Evolutionary conservation across 1,284 basidiomycete genomes (phyloP), one percentile per base, ranked within the genome.

Genomic region (Cutaneotrichosporon sp.): DNA sequence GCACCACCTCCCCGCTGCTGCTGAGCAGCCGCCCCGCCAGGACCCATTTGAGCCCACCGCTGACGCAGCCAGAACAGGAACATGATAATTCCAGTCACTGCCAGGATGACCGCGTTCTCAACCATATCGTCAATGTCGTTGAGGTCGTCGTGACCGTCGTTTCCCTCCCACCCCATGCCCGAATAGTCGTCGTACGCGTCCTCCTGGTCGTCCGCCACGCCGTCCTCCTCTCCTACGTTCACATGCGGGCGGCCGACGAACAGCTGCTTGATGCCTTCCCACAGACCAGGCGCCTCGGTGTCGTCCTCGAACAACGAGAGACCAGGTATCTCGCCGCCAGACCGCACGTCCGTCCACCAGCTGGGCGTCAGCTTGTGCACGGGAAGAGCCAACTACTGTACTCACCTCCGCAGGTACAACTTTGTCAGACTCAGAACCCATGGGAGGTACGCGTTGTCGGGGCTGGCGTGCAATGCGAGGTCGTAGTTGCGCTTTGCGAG

Each of bases 401-500:
- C 65, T 59, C 52, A 70, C 66, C 63, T 62, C n/a, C 85, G 82
- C 3, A 84, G 66, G 70, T 97, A 90, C 12, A 99, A 77, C 70
- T 88, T 90, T 51, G 83, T 75, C 43, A 98, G 77, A 5, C 88
- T 91, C 19, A 97, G 75, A 25, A 84, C 74, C 25, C 94, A 88
- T 1, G 93, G 91, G 26, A 97, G 76, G 70, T 90, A 92, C 0
- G 92, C 91, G 43, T 78, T 73, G 39, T 78, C 73, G 1, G 42
- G 25, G 65, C 93, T 93, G 4, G 87, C 89, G 61, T 89, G 88
- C 33, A 90, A 75, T 2, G 92, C 90, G 53, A 85, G 76, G 71
- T 98, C 96, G 70, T 97, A 98, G 72, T 94, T 87, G 26, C 96
- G 81, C 75, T 98, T 99, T 0, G 96, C 96, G 16, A 98, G 82